Percentiles rank a stretch among this genome's conserved stretches.
Conservation (phyloP, 352 stramenopile species). For the Bremia lactucae region DNA sequence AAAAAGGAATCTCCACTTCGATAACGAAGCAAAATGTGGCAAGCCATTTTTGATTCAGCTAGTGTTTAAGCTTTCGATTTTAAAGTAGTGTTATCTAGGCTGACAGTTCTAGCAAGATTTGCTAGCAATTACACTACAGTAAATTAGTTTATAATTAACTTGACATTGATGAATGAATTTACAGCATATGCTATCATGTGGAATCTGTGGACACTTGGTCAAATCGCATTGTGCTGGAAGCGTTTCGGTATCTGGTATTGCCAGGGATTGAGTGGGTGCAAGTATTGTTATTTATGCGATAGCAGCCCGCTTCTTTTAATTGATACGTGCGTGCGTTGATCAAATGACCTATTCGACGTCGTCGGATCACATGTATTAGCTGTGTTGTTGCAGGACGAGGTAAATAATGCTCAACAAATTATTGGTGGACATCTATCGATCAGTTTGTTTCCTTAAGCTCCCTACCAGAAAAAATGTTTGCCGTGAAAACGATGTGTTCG, state of each 20-base stretch:
- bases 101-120: constrained; percentile 53
- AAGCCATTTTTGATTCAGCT: constrained; percentile 67
- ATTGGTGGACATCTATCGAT: constrained; percentile 39
- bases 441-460: constrained; percentile 26
- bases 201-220: too few species aligned
- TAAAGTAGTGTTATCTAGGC: constrained; percentile 47
- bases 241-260: constrained; percentile 44
- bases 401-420: constrained; percentile 37
- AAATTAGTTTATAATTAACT: constrained; percentile 62
- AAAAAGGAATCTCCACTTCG: constrained; percentile 29
- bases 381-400: constrained; percentile 35
- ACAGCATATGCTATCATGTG: too few species aligned
- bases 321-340: constrained; percentile 27
- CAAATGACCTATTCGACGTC: constrained; percentile 56
- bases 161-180: constrained; percentile 59
- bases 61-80: constrained; percentile 69
- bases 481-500: constrained; percentile 30
- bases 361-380: constrained; percentile 31
- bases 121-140: constrained; percentile 47
- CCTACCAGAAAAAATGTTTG: constrained; percentile 32
- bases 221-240: constrained; percentile 46
- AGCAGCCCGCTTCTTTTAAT: constrained; percentile 33
- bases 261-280: constrained; percentile 46
- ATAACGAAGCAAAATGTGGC: constrained; percentile 38
- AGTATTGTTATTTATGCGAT: constrained; percentile 60